A percentile compares a stretch with the other conserved stretches of the same genome.
phyloP scores from a whole-genome alignment of 2,329 filamentous ascomycete species.

The Parascedosporium putredinis region DNA sequence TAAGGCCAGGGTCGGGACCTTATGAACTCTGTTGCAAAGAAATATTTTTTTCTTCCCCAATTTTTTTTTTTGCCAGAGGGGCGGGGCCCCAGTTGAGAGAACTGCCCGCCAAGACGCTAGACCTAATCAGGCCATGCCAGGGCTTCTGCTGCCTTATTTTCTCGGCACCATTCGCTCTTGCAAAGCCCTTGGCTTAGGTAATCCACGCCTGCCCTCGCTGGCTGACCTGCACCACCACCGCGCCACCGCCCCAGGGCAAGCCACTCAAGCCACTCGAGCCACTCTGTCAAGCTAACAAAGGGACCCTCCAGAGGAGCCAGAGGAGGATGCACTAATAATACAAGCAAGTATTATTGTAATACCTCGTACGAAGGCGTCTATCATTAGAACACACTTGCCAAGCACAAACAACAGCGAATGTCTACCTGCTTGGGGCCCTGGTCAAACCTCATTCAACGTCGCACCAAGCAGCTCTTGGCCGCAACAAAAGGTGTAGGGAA shows the following conservation, averaged over 20 bases:
- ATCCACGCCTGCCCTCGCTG: too few relatives aligned
- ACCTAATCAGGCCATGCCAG: neutral
- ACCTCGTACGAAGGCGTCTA: too few relatives aligned
- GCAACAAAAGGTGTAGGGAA: neutral
- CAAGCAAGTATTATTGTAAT: too few relatives aligned
- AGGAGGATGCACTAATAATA: too few relatives aligned
- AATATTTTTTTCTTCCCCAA: slow-evolving; percentile 5
- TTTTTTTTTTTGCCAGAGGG: slow-evolving; percentile 2
- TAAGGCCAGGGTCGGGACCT: slow-evolving; percentile 1
- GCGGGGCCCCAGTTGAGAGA: neutral
- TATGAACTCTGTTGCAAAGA: neutral
- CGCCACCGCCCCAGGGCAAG: too few relatives aligned
- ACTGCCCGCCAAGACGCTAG: neutral
- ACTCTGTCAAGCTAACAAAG: too few relatives aligned
- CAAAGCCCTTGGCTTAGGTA: neutral
- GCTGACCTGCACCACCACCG: too few relatives aligned
- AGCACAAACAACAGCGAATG: neutral
- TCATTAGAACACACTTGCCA: neutral
- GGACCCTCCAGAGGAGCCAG: too few relatives aligned
- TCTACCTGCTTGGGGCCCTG: neutral
- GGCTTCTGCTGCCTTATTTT: neutral
- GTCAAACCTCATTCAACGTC: neutral
- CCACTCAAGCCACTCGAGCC: too few relatives aligned
- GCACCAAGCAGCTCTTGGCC: too few relatives aligned
- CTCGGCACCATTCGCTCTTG: neutral